Conservation (phyloP, 768 basidiomycete genomes). For the Gymnopilus junonius region DNA sequence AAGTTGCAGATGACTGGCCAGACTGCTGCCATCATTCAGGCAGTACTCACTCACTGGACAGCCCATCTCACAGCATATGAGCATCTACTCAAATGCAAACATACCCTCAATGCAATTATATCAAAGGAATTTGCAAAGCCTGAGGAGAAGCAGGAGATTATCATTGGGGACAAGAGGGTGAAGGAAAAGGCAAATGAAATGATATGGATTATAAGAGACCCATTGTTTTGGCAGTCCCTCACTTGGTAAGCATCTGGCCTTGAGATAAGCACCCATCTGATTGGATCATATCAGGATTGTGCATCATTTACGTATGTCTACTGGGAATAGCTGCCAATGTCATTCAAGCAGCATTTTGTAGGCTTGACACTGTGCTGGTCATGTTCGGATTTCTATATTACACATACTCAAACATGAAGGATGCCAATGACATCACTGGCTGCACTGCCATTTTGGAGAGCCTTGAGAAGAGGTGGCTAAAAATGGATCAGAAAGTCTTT, state of each 20-base stretch:
- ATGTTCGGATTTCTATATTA: conserved; percentile 31
- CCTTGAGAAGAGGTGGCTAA: conserved; percentile 31
- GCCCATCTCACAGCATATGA: conserved; percentile 38
- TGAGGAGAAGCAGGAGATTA: conserved; percentile 14
- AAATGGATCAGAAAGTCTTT: conserved; percentile 31
- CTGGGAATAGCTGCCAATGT: conserved; percentile 35
- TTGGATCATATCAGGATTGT: conserved; percentile 21
- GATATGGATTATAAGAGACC: conserved; percentile 29
- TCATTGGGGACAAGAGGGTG: conserved; percentile 28
- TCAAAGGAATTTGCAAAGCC: conserved; percentile 19
- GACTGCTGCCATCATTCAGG: conserved; percentile 29
- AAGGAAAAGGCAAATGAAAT: conserved; percentile 30
- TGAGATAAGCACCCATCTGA: neutral
- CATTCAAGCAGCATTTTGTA: conserved; percentile 29
- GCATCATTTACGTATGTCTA: conserved; percentile 31
- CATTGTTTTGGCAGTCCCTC: conserved; percentile 34
- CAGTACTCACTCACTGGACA: conserved; percentile 42
- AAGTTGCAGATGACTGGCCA: too few species aligned
- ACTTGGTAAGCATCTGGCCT: conserved; percentile 23
- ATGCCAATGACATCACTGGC: conserved; percentile 19
- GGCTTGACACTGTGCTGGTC: conserved; percentile 34
- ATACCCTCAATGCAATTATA: conserved; percentile 23
- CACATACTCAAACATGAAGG: conserved; percentile 16
- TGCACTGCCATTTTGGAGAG: conserved; percentile 30
- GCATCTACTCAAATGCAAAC: conserved; percentile 33